Evolutionary conservation across 371 early-diverging fungal genomes (phyloP).

Genomic region (Actinomortierella wolfii): DNA sequence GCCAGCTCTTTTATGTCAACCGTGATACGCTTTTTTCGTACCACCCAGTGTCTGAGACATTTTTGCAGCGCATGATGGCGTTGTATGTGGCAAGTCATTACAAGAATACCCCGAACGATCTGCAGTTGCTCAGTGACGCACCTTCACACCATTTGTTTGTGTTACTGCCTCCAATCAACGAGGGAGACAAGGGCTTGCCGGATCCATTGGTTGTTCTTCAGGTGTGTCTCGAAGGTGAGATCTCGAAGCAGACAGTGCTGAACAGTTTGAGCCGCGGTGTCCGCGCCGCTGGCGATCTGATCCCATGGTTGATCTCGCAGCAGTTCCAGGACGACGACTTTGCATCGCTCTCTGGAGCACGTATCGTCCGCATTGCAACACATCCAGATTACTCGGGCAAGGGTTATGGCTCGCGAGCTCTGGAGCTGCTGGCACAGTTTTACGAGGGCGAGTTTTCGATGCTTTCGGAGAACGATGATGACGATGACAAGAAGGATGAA

Average conservation of each 20-base stretch:
- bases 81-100: conserved; percentile 99
- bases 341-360: conserved; percentile 91
- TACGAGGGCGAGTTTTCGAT: conserved; percentile 82
- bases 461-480: conserved; percentile 68
- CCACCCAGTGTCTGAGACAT: conserved; percentile 95
- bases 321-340: conserved; percentile 97
- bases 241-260: conserved; percentile 84
- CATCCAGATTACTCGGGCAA: conserved; percentile 97
- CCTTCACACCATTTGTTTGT: conserved; percentile 99
- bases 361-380: conserved; percentile 99
- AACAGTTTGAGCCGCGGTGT: conserved; percentile 86
- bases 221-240: conserved; percentile 95
- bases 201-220: conserved; percentile 96
- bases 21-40: conserved; percentile 96
- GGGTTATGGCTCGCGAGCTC: conserved; percentile 96
- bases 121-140: conserved; percentile 97
- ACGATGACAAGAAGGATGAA: conserved; percentile 45
- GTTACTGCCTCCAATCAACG: conserved; percentile 87
- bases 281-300: conserved; percentile 94
- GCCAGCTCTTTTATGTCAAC: conserved; percentile 95
- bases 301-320: conserved; percentile 97
- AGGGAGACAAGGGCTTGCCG: conserved; percentile 75
- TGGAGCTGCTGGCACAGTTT: conserved; percentile 85
- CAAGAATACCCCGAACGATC: conserved; percentile 99
- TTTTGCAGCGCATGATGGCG: conserved; percentile 97